Percentiles rank a stretch among this genome's conserved stretches.
Conservation (phyloP, 1,284 basidiomycete species). For the Wolfiporia cocos region DNA sequence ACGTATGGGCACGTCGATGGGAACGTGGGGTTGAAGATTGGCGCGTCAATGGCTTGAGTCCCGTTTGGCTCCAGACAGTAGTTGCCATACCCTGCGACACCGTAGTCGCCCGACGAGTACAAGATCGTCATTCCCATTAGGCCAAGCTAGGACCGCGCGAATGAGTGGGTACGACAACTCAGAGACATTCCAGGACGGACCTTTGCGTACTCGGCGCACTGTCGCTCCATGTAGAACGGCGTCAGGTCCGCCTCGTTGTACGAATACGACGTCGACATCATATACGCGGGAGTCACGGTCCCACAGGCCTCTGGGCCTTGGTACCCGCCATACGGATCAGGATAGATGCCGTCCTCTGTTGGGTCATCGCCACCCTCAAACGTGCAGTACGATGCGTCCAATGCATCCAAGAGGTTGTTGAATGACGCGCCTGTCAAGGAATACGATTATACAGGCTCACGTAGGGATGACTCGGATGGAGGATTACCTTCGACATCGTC, state of each 20-base stretch:
- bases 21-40: conserved; percentile 17
- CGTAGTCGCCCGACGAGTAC: conserved; percentile 18
- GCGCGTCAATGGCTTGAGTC: conserved; percentile 18
- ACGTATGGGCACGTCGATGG: conserved; percentile 19
- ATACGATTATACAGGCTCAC: no score
- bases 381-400: conserved; percentile 49
- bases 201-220: conserved; percentile 50
- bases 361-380: conserved; percentile 59
- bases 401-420: conserved; percentile 39
- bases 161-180: not conserved
- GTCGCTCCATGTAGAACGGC: conserved; percentile 37
- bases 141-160: conserved; percentile 10
- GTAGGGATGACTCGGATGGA: no score
- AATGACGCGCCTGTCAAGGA: conserved; percentile 34
- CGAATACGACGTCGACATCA: conserved; percentile 51
- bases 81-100: conserved; percentile 13
- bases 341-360: conserved; percentile 18
- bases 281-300: conserved; percentile 39
- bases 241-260: conserved; percentile 41
- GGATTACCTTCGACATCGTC: conserved; percentile 15
- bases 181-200: conserved; percentile 9
- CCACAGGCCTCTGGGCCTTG: conserved; percentile 40
- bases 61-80: conserved; percentile 21
- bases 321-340: conserved; percentile 21
- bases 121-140: conserved; percentile 19